Evolutionary conservation across 2,329 filamentous ascomycete genomes (phyloP).

Genomic region (Diaporthe sp.): DNA sequence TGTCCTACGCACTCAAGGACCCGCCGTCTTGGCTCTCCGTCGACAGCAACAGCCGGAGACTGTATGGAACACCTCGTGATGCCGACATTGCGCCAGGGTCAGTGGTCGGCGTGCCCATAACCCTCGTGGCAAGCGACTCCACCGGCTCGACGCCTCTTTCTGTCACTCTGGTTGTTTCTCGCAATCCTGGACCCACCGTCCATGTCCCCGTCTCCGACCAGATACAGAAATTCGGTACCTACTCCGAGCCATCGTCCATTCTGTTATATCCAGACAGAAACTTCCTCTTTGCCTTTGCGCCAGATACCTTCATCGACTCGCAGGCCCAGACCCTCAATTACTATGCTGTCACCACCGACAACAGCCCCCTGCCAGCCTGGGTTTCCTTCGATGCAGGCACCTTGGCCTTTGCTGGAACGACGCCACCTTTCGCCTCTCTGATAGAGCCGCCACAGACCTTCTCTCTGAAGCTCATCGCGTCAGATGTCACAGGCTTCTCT

Average conservation of each 20-base stretch:
- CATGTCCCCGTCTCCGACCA: conserved; percentile 70
- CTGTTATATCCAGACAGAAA: conserved; percentile 66
- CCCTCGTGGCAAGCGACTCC: conserved; percentile 77
- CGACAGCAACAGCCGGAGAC: conserved; percentile 72
- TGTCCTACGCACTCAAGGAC: conserved; percentile 76
- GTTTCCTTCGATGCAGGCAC: conserved; percentile 76
- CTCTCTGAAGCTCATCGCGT: conserved; percentile 80
- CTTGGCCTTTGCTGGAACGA: conserved; percentile 79
- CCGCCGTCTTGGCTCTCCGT: conserved; percentile 83
- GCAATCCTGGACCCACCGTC: conserved; percentile 66
- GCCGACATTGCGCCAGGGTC: conserved; percentile 62
- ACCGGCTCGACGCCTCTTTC: conserved; percentile 74
- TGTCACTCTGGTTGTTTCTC: conserved; percentile 79
- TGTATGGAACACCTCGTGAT: conserved; percentile 78
- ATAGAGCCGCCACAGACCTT: conserved; percentile 80
- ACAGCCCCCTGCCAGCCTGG: conserved; percentile 90
- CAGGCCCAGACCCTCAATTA: conserved; percentile 71
- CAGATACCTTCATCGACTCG: conserved; percentile 73
- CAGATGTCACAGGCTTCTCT: conserved; percentile 84
- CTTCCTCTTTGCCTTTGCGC: conserved; percentile 68
- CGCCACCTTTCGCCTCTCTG: conserved; percentile 74
- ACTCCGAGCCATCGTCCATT: conserved; percentile 72
- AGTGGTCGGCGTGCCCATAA: conserved; percentile 72
- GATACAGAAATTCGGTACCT: conserved; percentile 69
- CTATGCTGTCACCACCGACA: conserved; percentile 82